phyloP scores from a whole-genome alignment of 345 rosid species.

The Punica granatum region DNA sequence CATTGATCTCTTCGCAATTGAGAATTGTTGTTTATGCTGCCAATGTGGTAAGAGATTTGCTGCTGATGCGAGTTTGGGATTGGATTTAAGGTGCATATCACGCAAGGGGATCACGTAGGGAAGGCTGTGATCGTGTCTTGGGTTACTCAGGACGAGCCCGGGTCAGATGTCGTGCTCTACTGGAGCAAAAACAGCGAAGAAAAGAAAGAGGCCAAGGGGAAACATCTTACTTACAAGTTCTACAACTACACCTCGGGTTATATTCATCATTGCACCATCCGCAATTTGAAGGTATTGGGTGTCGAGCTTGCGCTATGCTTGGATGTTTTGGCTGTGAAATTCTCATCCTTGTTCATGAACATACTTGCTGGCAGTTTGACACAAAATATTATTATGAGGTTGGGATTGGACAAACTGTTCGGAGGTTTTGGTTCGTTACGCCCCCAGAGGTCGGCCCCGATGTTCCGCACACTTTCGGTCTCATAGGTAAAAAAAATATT shows the following conservation, averaged over 20 bases:
- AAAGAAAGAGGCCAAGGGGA: slow-evolving; percentile 45
- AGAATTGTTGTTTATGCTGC: background rate
- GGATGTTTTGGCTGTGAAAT: background rate
- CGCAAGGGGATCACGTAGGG: slow-evolving; percentile 87
- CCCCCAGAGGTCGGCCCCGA: slow-evolving; percentile 63
- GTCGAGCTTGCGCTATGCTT: background rate
- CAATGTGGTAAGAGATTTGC: background rate
- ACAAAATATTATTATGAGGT: slow-evolving; percentile 50
- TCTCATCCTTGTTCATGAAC: background rate
- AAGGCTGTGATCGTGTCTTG: slow-evolving; percentile 81
- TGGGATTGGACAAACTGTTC: slow-evolving; percentile 32
- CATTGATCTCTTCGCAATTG: background rate
- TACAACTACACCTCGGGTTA: slow-evolving; percentile 69
- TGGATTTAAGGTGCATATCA: slow-evolving; percentile 58
- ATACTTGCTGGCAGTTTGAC: slow-evolving; percentile 20
- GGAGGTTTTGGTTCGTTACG: slow-evolving; percentile 41
- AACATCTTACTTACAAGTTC: slow-evolving; percentile 37
- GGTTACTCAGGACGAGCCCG: slow-evolving; percentile 67
- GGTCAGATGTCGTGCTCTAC: slow-evolving; percentile 53
- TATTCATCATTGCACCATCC: slow-evolving; percentile 74
- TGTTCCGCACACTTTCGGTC: slow-evolving; percentile 58
- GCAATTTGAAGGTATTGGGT: slow-evolving; percentile 47
- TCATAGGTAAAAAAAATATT: slow-evolving; percentile 43
- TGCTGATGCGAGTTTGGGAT: slow-evolving; percentile 7
- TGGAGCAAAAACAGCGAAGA: slow-evolving; percentile 46